Conservation (phyloP, 805 yeast genomes). For the Cyberlindnera xishuangbannaensis region DNA sequence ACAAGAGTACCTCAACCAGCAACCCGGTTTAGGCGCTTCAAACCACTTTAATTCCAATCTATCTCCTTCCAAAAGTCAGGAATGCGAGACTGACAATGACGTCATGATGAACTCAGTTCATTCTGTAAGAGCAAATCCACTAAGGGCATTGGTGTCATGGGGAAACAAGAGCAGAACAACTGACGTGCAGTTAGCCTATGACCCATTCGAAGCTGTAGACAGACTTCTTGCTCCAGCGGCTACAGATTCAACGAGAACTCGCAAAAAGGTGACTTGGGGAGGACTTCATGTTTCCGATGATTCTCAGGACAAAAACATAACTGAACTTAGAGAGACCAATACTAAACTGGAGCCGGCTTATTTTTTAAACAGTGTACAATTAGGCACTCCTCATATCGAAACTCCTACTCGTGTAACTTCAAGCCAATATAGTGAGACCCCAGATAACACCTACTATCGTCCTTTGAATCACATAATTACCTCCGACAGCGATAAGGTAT, state of each 20-base stretch:
- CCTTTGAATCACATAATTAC: too few relatives aligned
- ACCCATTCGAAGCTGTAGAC: constrained; percentile 4
- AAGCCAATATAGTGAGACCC: constrained; percentile 23
- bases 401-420: constrained; percentile 19
- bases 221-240: constrained; percentile 2
- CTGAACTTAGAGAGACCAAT: neutral
- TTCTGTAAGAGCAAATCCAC: constrained; percentile 3
- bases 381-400: too few relatives aligned
- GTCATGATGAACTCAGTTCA: constrained; percentile 4
- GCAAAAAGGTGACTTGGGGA: constrained; percentile 8
- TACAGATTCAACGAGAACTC: constrained; percentile 4
- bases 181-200: constrained; percentile 3
- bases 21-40: too few relatives aligned
- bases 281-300: neutral
- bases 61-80: constrained; percentile 1
- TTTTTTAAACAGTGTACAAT: too few relatives aligned
- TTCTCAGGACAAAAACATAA: neutral
- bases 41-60: constrained; percentile 1
- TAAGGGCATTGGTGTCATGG: constrained; percentile 1
- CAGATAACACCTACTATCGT: constrained; percentile 13
- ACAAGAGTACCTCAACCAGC: neutral
- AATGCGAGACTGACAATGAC: constrained; percentile 5
- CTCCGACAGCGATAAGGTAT: too few relatives aligned
- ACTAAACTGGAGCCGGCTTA: too few relatives aligned
- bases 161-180: neutral